Conservation (phyloP, 495 filamentous ascomycete genomes). For the Xylaria cubensis region DNA sequence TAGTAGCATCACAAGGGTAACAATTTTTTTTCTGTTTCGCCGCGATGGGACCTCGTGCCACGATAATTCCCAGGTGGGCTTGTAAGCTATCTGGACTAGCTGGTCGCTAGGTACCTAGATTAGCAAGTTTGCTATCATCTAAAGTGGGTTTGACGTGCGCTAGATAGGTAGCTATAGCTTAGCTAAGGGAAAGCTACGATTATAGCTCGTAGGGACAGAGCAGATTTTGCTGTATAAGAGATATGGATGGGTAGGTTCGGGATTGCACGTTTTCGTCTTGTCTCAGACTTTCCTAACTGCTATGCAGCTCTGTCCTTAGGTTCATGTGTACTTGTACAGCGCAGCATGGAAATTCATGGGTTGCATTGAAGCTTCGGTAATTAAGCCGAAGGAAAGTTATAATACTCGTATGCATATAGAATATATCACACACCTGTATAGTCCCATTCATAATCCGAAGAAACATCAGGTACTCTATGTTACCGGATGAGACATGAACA, state of each 20-base stretch:
- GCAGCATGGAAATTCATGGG: too few species aligned
- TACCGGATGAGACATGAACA: neutral
- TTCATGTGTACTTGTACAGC: too few species aligned
- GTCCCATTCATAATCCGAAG: neutral
- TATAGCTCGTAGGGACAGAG: neutral
- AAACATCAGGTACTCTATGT: neutral
- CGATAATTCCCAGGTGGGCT: neutral
- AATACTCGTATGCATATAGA: too few species aligned
- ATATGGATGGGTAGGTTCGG: conserved; percentile 7
- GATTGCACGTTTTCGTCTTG: neutral
- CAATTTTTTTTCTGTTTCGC: neutral
- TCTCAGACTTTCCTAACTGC: neutral
- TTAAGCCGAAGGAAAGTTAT: too few species aligned
- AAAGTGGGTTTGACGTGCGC: conserved; percentile 6
- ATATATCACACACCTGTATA: too few species aligned
- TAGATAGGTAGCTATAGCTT: neutral
- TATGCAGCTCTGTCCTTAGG: too few species aligned
- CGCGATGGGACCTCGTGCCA: conserved; percentile 8
- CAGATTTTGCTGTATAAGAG: neutral
- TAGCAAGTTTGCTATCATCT: neutral
- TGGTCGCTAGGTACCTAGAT: neutral
- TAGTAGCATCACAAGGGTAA: neutral
- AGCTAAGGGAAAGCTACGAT: neutral
- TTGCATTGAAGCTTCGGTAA: too few species aligned
- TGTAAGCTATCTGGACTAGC: neutral